A percentile compares a stretch with the other conserved stretches of the same genome.
Conservation (phyloP, 2,329 filamentous ascomycete species). For the Didymella keratinophila region DNA sequence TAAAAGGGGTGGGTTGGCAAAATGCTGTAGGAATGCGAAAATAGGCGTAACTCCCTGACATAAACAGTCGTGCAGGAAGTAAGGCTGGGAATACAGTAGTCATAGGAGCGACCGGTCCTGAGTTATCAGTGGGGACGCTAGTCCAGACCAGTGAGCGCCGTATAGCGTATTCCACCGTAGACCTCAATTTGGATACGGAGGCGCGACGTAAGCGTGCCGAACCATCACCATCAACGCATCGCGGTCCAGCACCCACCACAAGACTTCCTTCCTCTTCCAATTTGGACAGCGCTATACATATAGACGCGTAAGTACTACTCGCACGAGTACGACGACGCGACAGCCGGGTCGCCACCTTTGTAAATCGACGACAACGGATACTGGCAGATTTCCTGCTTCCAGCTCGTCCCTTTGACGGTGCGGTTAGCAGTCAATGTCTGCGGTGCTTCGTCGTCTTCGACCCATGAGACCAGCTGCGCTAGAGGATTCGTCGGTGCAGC, state of each 20-base stretch:
- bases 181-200: not conserved
- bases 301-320: slow-evolving; percentile 42
- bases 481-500: slow-evolving; percentile 44
- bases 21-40: not conserved
- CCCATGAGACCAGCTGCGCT: slow-evolving; percentile 31
- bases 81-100: not conserved
- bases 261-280: not conserved
- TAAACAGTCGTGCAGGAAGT: not conserved
- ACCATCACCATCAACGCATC: not conserved
- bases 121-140: not conserved
- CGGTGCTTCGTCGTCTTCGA: slow-evolving; percentile 30
- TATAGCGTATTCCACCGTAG: not conserved
- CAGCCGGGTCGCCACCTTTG: slow-evolving; percentile 17
- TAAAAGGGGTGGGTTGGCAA: not conserved
- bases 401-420: slow-evolving; percentile 13
- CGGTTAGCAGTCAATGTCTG: slow-evolving; percentile 22
- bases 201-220: not conserved
- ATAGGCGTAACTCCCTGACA: not conserved
- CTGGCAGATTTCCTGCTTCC: slow-evolving; percentile 23
- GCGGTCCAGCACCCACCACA: too few species aligned
- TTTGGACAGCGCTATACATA: slow-evolving; percentile 31
- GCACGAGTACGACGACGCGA: slow-evolving; percentile 14
- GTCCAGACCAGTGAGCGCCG: not conserved
- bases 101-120: too few species aligned
- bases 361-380: slow-evolving; percentile 24